Conservation (phyloP, 2,329 filamentous ascomycete genomes). For the Fusarium nelsonii region DNA sequence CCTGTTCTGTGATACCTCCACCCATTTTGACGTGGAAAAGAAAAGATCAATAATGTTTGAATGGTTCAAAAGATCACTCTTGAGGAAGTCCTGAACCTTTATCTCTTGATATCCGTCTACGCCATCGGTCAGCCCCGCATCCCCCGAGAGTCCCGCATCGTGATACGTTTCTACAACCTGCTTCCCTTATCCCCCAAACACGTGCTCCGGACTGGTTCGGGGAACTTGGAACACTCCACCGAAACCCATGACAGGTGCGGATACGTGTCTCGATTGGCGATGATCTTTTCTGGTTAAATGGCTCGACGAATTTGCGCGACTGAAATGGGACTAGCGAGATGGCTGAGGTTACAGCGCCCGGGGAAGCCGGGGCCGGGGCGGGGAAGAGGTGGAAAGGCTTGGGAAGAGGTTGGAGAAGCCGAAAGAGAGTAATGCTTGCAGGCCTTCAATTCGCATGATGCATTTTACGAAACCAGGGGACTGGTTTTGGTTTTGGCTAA, state of each 20-base stretch:
- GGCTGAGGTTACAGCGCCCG: neutral
- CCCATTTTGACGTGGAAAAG: conserved; percentile 34
- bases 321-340: conserved; percentile 4
- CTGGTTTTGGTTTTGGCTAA: too few species aligned
- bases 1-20: conserved; percentile 22
- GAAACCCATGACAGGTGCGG: conserved; percentile 34
- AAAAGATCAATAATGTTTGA: neutral
- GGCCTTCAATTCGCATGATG: too few species aligned
- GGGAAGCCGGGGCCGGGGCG: conserved; percentile 33
- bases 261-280: conserved; percentile 27
- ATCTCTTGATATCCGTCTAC: conserved; percentile 15
- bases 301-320: neutral
- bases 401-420: neutral
- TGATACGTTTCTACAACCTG: conserved; percentile 26
- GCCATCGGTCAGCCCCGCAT: conserved; percentile 23
- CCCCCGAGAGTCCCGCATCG: conserved; percentile 16
- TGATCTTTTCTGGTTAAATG: conserved; percentile 25
- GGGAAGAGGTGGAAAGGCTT: neutral
- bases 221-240: conserved; percentile 22
- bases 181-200: conserved; percentile 3
- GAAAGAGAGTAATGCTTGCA: too few species aligned
- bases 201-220: conserved; percentile 26
- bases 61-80: neutral
- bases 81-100: conserved; percentile 23
- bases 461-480: too few species aligned